Percentiles rank a stretch among this genome's conserved stretches.
These are phyloP conservation scores for Linaria vulgaris DNA, from an alignment of 257 asterid genomes.

Conservation along the genomic window DNA sequence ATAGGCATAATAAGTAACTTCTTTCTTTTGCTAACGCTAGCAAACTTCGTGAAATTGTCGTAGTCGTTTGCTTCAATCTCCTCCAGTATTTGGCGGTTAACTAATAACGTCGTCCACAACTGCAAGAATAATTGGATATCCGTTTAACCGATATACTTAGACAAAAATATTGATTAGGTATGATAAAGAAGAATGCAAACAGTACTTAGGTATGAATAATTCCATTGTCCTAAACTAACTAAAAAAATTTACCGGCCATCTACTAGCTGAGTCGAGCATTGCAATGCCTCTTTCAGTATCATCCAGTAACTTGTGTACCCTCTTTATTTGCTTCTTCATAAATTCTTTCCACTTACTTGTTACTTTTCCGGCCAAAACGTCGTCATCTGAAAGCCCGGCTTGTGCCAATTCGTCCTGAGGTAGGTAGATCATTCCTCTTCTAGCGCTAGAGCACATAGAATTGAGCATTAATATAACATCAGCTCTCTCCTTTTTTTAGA, in stretches of 20 bases:
- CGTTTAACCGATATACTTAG: constrained; percentile 22
- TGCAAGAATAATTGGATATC: constrained; percentile 56
- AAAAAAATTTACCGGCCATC: constrained; percentile 73
- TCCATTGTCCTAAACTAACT: too few relatives aligned
- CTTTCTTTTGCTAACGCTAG: constrained; percentile 72
- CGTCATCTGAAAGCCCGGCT: constrained; percentile 87
- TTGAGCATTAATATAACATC: too few relatives aligned
- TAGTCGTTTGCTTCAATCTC: constrained; percentile 96
- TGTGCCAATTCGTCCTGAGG: constrained; percentile 95
- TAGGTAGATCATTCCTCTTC: constrained; percentile 78
- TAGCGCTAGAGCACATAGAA: constrained; percentile 76
- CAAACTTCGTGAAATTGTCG: constrained; percentile 89
- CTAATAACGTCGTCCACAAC: constrained; percentile 80
- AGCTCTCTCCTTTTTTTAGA: too few relatives aligned
- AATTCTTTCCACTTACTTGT: constrained; percentile 91
- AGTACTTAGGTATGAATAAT: too few relatives aligned
- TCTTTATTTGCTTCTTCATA: constrained; percentile 85
- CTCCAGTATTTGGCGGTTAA: constrained; percentile 83
- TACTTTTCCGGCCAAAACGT: constrained; percentile 81
- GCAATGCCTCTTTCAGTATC: constrained; percentile 82
- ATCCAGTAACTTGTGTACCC: constrained; percentile 86
- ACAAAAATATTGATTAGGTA: too few relatives aligned
- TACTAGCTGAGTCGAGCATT: constrained; percentile 84
- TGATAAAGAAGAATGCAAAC: too few relatives aligned
- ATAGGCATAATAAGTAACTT: constrained; percentile 80